These are phyloP conservation scores for Nicotiana rustica DNA, from an alignment of 305 asterid genomes.

Conservation along the genomic window DNA sequence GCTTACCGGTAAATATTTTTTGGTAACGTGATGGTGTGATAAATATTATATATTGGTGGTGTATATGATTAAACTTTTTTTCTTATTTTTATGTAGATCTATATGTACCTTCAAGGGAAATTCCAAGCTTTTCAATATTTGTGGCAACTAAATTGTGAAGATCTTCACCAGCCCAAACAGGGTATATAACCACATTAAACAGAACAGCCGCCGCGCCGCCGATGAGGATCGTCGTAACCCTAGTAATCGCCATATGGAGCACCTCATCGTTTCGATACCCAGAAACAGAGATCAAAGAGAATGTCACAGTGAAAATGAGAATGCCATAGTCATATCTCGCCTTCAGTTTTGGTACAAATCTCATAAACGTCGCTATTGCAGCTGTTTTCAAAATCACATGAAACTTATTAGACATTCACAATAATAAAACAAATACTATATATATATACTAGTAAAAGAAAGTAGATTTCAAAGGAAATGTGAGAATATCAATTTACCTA, in stretches of 20 bases:
- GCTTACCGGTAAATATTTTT: too few species aligned
- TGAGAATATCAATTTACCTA: slow-evolving; percentile 45
- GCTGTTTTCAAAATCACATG: background rate
- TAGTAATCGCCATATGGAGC: slow-evolving; percentile 54
- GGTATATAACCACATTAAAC: slow-evolving; percentile 57
- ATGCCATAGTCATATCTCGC: slow-evolving; percentile 80
- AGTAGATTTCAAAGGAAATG: background rate
- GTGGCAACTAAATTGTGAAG: slow-evolving; percentile 66
- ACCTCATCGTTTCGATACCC: slow-evolving; percentile 58
- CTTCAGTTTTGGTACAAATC: slow-evolving; percentile 72
- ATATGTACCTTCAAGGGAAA: slow-evolving; percentile 55
- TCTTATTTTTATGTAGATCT: too few species aligned
- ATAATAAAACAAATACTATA: background rate
- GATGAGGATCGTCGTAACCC: slow-evolving; percentile 63
- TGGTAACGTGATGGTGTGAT: too few species aligned
- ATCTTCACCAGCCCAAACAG: slow-evolving; percentile 88
- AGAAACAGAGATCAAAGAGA: slow-evolving; percentile 65
- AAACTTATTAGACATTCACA: background rate
- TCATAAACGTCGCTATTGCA: slow-evolving; percentile 51
- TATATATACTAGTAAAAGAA: background rate
- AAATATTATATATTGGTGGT: too few species aligned
- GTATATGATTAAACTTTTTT: too few species aligned
- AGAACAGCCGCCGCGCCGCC: slow-evolving; percentile 64
- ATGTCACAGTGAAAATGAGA: slow-evolving; percentile 71
- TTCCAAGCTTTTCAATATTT: slow-evolving; percentile 60